Evolutionary conservation across 208 protist species (phyloP), one percentile per base, ranked within the genome.

Genomic region (Acanthamoeba castellanii): DNA sequence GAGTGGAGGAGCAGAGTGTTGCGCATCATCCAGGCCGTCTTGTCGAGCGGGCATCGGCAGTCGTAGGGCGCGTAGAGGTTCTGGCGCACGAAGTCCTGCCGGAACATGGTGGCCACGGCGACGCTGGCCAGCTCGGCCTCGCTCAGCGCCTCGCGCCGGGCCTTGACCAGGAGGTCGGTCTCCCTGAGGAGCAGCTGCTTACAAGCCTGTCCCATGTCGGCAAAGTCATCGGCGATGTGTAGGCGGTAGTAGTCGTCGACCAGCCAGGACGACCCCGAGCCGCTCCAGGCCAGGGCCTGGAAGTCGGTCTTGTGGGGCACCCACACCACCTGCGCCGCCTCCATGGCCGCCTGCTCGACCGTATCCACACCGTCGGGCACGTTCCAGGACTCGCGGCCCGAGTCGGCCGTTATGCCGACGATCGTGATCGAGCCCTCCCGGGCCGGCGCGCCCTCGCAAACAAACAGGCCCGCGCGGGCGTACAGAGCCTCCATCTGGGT

Each of bases 21-120:
- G 95, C 98, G 97, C 93, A 99, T 97, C 98, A 99, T 99, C 98
- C 98, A 99, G 89, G 98, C 98, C 3, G 99, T 99, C 98, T 99
- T 98, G 84, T 96, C 97, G 85, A 97, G 97, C 84, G 96, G 96
- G 93, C 97, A 98, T 85, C 81, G 99, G 95, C 98, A 98, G 97
- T 99, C 99, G 96, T 99, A 99, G 85, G 97, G 88, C n/a, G 99
- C 99, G 98, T 99, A 99, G 93, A 98, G 98, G 97, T 99, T 99
- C 97, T 99, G 99, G 97, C 99, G 99, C 0, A 99, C 97, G 97
- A 99, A 99, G 97, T 99, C 99, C 96, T 99, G 99, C 85, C 99
- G 98, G 95, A 99, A 99, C 78, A 99, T 96, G 96, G 99, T 99
- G 50, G 99, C 99, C 50, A 99, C 98, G 97, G 99, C 99, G 11